phyloP scores from a whole-genome alignment of 202 grass and related monocot genomes.

The Schoenoplectus tabernaemontani region DNA sequence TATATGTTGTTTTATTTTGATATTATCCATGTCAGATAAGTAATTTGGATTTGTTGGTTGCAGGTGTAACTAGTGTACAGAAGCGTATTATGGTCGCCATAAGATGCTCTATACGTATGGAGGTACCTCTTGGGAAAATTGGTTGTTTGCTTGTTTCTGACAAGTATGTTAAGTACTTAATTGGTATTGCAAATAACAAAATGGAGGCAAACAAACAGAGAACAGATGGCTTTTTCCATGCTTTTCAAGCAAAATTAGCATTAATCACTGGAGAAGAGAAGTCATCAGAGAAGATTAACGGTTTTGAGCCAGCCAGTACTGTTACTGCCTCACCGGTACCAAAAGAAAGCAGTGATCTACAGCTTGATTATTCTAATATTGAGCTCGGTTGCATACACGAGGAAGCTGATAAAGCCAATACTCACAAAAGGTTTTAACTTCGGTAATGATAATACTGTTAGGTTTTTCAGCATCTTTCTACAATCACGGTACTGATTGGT shows the following conservation, averaged over 20 bases:
- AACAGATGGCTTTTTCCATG: constrained; percentile 53
- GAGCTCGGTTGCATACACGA: not conserved
- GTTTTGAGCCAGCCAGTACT: not conserved
- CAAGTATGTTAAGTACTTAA: constrained; percentile 60
- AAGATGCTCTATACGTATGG: constrained; percentile 86
- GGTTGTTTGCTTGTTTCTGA: constrained; percentile 41
- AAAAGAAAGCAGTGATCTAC: not conserved
- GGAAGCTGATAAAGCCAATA: not conserved
- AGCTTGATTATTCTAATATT: constrained; percentile 12
- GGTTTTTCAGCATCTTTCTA: not conserved
- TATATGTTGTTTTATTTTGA: not conserved
- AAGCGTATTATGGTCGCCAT: constrained; percentile 81
- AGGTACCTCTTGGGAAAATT: constrained; percentile 65
- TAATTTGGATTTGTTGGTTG: not conserved
- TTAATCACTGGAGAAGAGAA: not conserved
- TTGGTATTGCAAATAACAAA: constrained; percentile 73
- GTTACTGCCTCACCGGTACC: not conserved
- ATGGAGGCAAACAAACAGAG: constrained; percentile 80
- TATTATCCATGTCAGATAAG: not conserved
- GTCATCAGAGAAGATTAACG: not conserved
- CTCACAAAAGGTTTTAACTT: constrained; percentile 21
- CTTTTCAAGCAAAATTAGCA: constrained; percentile 49
- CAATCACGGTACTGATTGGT: not conserved
- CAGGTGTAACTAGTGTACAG: constrained; percentile 79
- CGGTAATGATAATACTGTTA: constrained; percentile 14